Percentiles rank a stretch among this genome's conserved stretches.
These are phyloP conservation scores for Sporothrix pseudoabietina DNA, from an alignment of 2,329 filamentous ascomycete genomes.

Conservation along the genomic window DNA sequence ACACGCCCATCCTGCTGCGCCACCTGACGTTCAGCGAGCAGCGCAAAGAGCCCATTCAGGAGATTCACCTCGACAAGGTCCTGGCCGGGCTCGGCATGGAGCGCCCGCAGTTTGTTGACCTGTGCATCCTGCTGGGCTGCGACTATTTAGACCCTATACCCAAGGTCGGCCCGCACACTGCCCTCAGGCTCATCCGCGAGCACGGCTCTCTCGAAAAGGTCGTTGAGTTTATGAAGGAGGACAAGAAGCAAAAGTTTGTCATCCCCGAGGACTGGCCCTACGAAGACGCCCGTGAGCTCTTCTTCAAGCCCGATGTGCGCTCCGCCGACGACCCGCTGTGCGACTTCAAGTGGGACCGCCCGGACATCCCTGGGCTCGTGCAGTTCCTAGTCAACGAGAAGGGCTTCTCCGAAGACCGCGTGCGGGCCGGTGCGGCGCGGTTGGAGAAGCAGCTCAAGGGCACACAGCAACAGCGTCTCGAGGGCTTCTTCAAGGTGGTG, in stretches of 20 bases:
- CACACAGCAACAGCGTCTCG: conserved; percentile 84
- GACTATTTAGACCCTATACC: conserved; percentile 97
- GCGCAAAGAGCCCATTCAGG: conserved; percentile 94
- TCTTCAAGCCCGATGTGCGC: conserved; percentile 87
- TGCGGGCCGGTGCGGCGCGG: conserved; percentile 74
- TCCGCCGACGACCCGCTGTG: conserved; percentile 80
- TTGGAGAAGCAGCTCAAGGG: conserved; percentile 89
- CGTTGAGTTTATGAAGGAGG: conserved; percentile 75
- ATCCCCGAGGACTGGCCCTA: conserved; percentile 98
- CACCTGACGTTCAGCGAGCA: conserved; percentile 97
- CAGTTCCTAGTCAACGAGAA: conserved; percentile 91
- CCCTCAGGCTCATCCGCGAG: conserved; percentile 90
- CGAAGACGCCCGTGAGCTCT: conserved; percentile 85
- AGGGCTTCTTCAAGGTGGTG: conserved; percentile 95
- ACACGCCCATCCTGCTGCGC: conserved; percentile 84
- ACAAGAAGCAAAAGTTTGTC: conserved; percentile 75
- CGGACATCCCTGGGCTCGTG: conserved; percentile 86
- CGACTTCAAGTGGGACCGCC: conserved; percentile 97
- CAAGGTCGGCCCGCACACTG: conserved; percentile 88
- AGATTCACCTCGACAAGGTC: conserved; percentile 86
- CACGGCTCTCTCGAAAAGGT: conserved; percentile 86
- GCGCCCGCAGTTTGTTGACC: conserved; percentile 83
- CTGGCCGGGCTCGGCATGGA: conserved; percentile 89
- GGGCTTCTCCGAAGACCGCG: conserved; percentile 94
- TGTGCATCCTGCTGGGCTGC: conserved; percentile 95